Base-by-base conservation (phyloP, 2,329 filamentous ascomycete species). In the Colletotrichum tanaceti region DNA sequence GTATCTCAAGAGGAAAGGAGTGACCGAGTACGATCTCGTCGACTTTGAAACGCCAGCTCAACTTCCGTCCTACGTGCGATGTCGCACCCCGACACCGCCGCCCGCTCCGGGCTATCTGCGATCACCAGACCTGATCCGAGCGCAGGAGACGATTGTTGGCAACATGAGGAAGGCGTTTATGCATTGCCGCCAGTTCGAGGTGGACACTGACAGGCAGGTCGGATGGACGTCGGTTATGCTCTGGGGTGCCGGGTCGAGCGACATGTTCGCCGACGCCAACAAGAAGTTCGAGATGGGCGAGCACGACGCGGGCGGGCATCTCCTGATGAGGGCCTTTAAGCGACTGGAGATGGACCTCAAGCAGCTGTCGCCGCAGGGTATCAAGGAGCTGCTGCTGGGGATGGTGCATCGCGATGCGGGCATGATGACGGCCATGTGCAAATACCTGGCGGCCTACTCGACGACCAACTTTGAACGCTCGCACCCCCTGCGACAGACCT, bases 1-100 rank as follows among this genome's bases (percentile, higher is more conserved):
- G 14, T 86, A 86, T 71, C 76, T 86, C 24, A 85, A 85, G 73
- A 78, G 84, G 60, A 86, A 86, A 71, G 84, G 84, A 39, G 83
- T 86, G 28, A 85, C 84, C 13, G 83, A 85, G 72, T 85, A 85
- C 72, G 84, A 86, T 65, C 78, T 86, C 71, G 78, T 84, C 53
- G 82, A 84, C 71, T 82, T 83, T 60, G 80, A 83, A 68, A 73
- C 79, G 47, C 77, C 80, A 16, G 78, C 79, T 59, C 78, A 83
- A 67, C 75, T 83, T 22, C 81, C 81, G 24, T 77, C 79, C 2
- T 80, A 83, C 58, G 78, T 83, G 38, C 79, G 80, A 72, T 83
- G 81, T 59, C 80, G 81, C 72, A 83, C 81, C 11, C 81, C 81
- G 53, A 82, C 81, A 41, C 81, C 81, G 43, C 81, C 81, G 11